Evolutionary conservation across 2,329 filamentous ascomycete genomes (phyloP), one percentile per base, ranked within the genome.

Genomic region (Fusarium continuum): DNA sequence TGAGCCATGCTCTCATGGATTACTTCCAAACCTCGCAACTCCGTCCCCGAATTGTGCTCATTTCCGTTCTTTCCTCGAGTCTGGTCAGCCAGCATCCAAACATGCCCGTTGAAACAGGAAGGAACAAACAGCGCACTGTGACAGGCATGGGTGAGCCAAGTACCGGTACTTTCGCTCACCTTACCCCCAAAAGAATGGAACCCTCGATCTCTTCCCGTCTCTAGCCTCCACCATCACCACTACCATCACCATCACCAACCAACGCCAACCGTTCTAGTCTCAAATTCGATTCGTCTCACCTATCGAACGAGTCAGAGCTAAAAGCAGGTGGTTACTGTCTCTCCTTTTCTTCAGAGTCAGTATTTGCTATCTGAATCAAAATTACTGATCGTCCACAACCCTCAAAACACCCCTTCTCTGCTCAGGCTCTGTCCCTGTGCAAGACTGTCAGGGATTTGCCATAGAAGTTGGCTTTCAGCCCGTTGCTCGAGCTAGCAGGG

Each of bases 181-280:
- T 60, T 60, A 48, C 40, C 40, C 55, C 40, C 55, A 61, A 60
- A 55, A 31, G 55, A 54, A 60, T 60, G 64, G 59, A 61, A 52
- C 57, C 47, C 61, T 56, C 54, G 66, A 63, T 67, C 62, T 63
- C 59, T 41, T 66, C 60, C 62, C 57, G 57, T 20, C 41, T 68
- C 61, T 60, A 64, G 43, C 51, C 55, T 55, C 52, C 45, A 39
- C 32, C 38, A 29, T 46, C 44, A 39, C n/a, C 34, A 39, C 7
- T 17, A 26, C 19, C 43, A 54, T 16, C 47, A 45, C 25, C 55
- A 45, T 11, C 55, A 50, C 55, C 48, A 52, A 45, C 14, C 55
- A 50, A 55, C 48, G 50, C 55, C 51, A 48, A 46, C 61, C 41
- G 28, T 55, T 40, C 19, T 31, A 38, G 34, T 46, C 22, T 13